Conservation (phyloP, 371 early-diverging fungal species). For the Mucor racemosus region DNA sequence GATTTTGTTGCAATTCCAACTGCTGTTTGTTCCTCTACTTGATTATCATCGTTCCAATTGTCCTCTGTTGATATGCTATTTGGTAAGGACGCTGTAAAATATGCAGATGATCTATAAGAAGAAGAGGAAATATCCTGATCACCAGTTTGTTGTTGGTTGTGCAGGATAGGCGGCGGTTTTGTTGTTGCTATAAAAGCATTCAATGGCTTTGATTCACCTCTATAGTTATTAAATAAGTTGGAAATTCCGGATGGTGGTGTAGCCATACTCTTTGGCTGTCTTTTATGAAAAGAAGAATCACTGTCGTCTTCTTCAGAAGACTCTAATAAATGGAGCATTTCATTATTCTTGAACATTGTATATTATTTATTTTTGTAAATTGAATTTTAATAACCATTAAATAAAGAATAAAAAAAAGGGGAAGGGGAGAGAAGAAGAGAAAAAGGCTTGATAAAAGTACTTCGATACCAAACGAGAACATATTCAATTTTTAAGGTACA, state of each 20-base stretch:
- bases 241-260: background rate
- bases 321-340: background rate
- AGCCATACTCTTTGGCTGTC: background rate
- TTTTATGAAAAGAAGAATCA: background rate
- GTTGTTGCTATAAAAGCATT: conserved; percentile 8
- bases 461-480: background rate
- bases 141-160: background rate
- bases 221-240: conserved; percentile 2
- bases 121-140: background rate
- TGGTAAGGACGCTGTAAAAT: conserved; percentile 13
- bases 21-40: background rate
- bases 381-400: background rate
- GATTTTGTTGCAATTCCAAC: background rate
- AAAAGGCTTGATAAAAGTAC: background rate
- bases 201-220: background rate
- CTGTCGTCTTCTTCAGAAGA: background rate
- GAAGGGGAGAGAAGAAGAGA: background rate
- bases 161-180: background rate
- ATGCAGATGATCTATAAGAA: conserved; percentile 10
- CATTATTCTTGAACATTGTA: background rate
- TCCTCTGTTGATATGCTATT: conserved; percentile 1
- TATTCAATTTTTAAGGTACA: background rate
- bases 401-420: background rate
- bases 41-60: too few species aligned
- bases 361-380: background rate